Percentiles rank a stretch among this genome's conserved stretches.
Evolutionary conservation across 768 basidiomycete genomes (phyloP).

Genomic region (Rossbeevera mucosa): DNA sequence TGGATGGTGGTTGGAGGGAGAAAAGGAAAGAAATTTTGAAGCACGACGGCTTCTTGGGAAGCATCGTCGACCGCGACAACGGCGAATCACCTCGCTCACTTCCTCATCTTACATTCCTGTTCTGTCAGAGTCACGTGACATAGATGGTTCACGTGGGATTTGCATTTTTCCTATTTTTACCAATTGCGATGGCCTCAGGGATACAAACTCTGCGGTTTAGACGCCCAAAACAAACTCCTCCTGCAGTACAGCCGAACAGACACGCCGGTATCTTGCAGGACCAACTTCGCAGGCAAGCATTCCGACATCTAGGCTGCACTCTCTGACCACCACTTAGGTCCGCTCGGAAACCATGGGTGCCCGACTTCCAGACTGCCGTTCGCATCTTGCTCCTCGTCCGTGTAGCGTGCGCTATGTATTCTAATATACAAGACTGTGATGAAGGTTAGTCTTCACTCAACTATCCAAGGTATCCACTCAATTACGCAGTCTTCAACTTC

Average conservation of each 20-base stretch:
- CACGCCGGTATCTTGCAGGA: constrained; percentile 77
- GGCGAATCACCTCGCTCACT: constrained; percentile 22
- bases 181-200: constrained; percentile 42
- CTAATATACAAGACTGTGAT: constrained; percentile 92
- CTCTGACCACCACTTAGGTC: constrained; percentile 38
- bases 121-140: neutral
- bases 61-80: no score
- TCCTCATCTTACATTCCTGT: constrained; percentile 10
- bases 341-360: constrained; percentile 77
- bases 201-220: constrained; percentile 49
- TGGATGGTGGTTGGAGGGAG: constrained; percentile 12
- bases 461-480: neutral
- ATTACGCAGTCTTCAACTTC: constrained; percentile 86
- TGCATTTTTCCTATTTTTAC: neutral
- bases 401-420: constrained; percentile 87
- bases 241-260: constrained; percentile 29
- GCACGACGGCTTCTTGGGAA: constrained; percentile 28
- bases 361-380: constrained; percentile 78
- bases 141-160: neutral
- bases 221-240: constrained; percentile 34
- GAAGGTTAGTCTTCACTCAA: constrained; percentile 58
- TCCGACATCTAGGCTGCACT: neutral
- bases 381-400: constrained; percentile 80
- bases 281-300: constrained; percentile 63
- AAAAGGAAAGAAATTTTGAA: constrained; percentile 29